Evolutionary conservation across 441 rosid species (phyloP).

Genomic region (Gossypium schwendimanii): DNA sequence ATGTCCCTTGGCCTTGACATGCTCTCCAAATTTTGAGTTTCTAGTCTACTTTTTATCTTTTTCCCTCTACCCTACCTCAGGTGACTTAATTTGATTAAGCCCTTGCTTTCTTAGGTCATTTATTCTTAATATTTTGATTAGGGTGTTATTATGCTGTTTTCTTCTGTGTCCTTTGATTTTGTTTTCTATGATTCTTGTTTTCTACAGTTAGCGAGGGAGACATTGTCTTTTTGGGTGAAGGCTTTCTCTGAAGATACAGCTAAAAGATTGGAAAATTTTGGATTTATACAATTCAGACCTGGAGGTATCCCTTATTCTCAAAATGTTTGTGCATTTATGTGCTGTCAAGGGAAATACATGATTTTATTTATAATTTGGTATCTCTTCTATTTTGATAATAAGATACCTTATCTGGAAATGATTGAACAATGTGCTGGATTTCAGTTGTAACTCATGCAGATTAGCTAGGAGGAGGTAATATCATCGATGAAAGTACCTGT

Average conservation of each 20-base stretch:
- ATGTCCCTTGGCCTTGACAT: not conserved
- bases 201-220: conserved; percentile 87
- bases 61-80: not conserved
- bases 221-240: conserved; percentile 96
- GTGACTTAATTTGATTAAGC: not conserved
- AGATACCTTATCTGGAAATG: not conserved
- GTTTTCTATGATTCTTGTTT: conserved; percentile 16
- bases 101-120: not conserved
- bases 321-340: not conserved
- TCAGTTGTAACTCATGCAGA: not conserved
- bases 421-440: conserved; percentile 5
- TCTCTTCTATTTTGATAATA: not conserved
- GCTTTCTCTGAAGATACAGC: conserved; percentile 98
- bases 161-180: conserved; percentile 9
- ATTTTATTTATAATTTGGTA: conserved; percentile 6
- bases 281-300: conserved; percentile 89
- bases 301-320: conserved; percentile 64
- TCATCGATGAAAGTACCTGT: no score
- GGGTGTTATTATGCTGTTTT: not conserved
- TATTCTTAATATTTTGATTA: not conserved
- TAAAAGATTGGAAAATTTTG: conserved; percentile 93
- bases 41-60: not conserved
- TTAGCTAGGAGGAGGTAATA: not conserved
- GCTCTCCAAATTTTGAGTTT: not conserved
- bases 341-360: not conserved